Evolutionary conservation across 148 eudicot genomes (phyloP), one percentile per base, ranked within the genome.

Genomic region (Chenopodium album): DNA sequence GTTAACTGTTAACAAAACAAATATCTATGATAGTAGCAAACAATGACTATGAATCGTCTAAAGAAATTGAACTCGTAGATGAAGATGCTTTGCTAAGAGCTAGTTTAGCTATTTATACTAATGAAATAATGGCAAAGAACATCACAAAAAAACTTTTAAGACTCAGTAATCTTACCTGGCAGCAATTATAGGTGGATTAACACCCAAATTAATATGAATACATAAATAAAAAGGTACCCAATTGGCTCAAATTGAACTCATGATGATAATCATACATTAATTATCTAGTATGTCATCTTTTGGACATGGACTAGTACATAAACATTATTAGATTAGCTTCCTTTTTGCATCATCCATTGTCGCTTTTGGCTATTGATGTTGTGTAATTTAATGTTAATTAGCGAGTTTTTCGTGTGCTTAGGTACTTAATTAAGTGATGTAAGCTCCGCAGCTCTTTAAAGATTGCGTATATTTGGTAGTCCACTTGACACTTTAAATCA

Each of bases 391-490:
- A 20, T 62, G 75, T 1, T 80, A 37, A 64, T 80, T 71, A 56
- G 64, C 73, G 59, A 63, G 78, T 29, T 80, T 80, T 17, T 44
- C 20, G 72, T 29, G 83, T 47, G 32, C 26, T 80, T 64, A 62
- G 70, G 1, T 26, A 16, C 52, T 17, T n/a, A 23, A 64, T 74
- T 74, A 46, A 64, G 64, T 63, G 63, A 74, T 47, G 54, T 73
- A 23, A 64, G 73, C 69, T 60, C 34, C n/a, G 9, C 2, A 34
- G 68, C 11, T 74, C 37, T 28, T 11, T 9, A 74, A 46, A 74
- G 77, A 80, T 80, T 80, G 76, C 68, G 76, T 79, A 79, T 59
- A 71, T 70, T 19, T 60, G 82, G 70, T 44, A 4, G 77, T 59
- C 77, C 77, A 72, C 82, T 71, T 56, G 67, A 72, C 19, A 60